Evolutionary conservation across 805 yeast genomes (phyloP), one percentile per base, ranked within the genome.

Genomic region (Kazachstania viticola): DNA sequence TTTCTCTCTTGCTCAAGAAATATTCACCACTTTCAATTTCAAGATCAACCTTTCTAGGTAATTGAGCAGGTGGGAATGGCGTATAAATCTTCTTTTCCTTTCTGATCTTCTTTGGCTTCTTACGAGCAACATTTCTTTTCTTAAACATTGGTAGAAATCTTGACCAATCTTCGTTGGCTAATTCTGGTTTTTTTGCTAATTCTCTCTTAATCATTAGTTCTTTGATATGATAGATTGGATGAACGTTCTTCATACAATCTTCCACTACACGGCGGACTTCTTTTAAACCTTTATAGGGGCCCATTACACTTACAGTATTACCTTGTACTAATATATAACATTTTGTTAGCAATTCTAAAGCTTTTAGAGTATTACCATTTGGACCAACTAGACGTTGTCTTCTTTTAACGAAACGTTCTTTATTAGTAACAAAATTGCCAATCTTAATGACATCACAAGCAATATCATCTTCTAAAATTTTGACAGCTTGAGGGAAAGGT

Each of bases 21-120:
- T 84, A 91, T 60, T 91, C 98, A 73, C 98, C 98, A 65, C 93
- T 77, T 60, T 91, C 98, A 60, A 91, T 85, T 64, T 85, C 94
- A 56, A 87, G 65, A 72, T 91, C 98, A 60, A 91, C 68, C 81
- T 91, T 87, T 67, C 97, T 79, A 52, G 97, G 98, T 44, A 75
- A 73, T 62, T 83, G 98, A 32, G 83, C 81, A 47, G 98, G 97
- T 64, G 98, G 98, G 85, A 91, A 91, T 54, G 98, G 97, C 21
- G 98, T 91, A 72, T 88, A 88, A 3, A 74, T 77, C 61, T 79
- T 87, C 66, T 72, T 69, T 35, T 60, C 63, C 30, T 57, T 76
- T 46, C 61, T 71, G 49, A 70, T 63, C 56, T 71, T 74, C 60
- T 71, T 74, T 38, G 91, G 81, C 68, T 79, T 79, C 78, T 81